Conservation (phyloP, 768 basidiomycete genomes). For the Collybia sp. region DNA sequence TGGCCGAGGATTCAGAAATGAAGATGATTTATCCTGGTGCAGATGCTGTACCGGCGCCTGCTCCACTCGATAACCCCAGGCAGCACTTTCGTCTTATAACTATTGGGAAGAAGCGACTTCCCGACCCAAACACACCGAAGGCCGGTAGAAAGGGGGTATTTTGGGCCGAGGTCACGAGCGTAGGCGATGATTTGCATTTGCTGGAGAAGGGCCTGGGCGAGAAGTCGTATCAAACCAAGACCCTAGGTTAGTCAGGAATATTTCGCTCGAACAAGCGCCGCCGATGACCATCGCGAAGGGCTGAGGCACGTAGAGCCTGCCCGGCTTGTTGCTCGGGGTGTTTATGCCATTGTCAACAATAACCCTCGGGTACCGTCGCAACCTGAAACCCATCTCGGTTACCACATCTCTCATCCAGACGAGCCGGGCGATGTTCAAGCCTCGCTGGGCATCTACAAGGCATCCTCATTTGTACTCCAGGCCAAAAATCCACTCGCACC, state of each 20-base stretch:
- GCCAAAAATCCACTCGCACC: conserved; percentile 58
- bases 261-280: neutral
- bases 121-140: conserved; percentile 33
- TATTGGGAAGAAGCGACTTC: conserved; percentile 56
- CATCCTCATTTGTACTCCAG: conserved; percentile 53
- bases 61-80: conserved; percentile 23
- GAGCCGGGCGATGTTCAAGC: conserved; percentile 50
- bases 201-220: conserved; percentile 45
- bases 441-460: conserved; percentile 46
- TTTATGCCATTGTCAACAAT: conserved; percentile 54
- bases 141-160: conserved; percentile 34
- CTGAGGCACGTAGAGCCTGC: conserved; percentile 46
- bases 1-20: conserved; percentile 31
- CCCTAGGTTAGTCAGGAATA: conserved; percentile 33
- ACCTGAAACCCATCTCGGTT: conserved; percentile 51
- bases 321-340: conserved; percentile 52
- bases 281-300: conserved; percentile 22
- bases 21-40: conserved; percentile 36
- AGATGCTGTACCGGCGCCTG: conserved; percentile 43
- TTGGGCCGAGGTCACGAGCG: conserved; percentile 46
- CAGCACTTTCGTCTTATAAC: conserved; percentile 47
- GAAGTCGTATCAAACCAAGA: conserved; percentile 58
- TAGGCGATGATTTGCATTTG: conserved; percentile 45
- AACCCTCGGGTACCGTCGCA: conserved; percentile 37
- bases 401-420: conserved; percentile 50